phyloP scores from a whole-genome alignment of 768 basidiomycete genomes.

The Hygrophoropsis aurantiaca region DNA sequence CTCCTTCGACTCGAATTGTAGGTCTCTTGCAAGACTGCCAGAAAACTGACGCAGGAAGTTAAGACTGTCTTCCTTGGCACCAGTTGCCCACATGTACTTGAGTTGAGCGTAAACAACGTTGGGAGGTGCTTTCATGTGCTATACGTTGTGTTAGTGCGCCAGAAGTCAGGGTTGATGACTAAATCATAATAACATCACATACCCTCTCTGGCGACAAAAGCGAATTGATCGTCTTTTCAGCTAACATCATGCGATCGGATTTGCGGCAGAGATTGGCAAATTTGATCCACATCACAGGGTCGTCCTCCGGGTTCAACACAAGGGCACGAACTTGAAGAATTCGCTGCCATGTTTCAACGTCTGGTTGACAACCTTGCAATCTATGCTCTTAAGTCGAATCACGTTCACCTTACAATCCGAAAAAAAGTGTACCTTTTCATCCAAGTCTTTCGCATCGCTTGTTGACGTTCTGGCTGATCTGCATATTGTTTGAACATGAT shows the following conservation, averaged over 20 bases:
- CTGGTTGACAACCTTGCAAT: conserved; percentile 93
- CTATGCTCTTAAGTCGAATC: conserved; percentile 36
- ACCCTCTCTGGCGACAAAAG: conserved; percentile 76
- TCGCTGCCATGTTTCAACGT: conserved; percentile 99
- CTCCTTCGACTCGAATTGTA: conserved; percentile 60
- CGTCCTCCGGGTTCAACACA: conserved; percentile 89
- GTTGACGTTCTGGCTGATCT: conserved; percentile 92
- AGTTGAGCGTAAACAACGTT: conserved; percentile 95
- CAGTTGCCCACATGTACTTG: conserved; percentile 94
- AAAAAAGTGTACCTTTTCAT: conserved; percentile 73
- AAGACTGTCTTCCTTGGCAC: conserved; percentile 76
- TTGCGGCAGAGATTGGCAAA: conserved; percentile 98
- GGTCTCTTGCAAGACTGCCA: conserved; percentile 68
- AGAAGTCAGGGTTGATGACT: not conserved
- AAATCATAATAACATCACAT: conserved; percentile 13
- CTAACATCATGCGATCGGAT: conserved; percentile 89
- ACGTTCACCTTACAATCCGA: not conserved
- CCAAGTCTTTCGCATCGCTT: conserved; percentile 92
- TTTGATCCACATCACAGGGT: conserved; percentile 98
- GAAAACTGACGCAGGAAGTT: conserved; percentile 82
- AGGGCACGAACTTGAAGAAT: conserved; percentile 94
- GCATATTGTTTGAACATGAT: conserved; percentile 93
- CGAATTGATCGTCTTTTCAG: conserved; percentile 96
- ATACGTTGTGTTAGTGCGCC: conserved; percentile 51
- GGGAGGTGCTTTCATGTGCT: conserved; percentile 77